Conservation (phyloP, 176 grass and related monocot species). For the Avena eriantha region DNA sequence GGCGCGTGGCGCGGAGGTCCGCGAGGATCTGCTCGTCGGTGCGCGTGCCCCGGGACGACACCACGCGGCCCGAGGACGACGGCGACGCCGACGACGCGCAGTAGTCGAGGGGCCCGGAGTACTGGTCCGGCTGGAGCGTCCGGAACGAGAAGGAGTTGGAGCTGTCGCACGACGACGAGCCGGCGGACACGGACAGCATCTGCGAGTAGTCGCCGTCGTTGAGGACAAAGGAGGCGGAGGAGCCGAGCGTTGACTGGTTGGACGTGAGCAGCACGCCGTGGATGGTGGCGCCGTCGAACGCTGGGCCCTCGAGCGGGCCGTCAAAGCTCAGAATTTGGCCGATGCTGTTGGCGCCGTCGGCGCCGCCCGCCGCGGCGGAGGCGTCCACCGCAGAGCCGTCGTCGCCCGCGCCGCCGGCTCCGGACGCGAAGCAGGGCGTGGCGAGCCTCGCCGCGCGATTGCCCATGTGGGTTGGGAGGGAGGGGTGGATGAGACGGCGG, state of each 20-base stretch:
- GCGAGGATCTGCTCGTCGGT: constrained; percentile 58
- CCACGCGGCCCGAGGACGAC: constrained; percentile 42
- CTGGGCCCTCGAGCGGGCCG: background rate
- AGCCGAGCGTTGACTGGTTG: constrained; percentile 57
- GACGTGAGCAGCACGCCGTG: constrained; percentile 77
- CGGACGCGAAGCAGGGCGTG: constrained; percentile 45
- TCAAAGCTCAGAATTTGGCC: constrained; percentile 54
- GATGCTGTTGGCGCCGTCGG: background rate
- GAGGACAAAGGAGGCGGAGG: constrained; percentile 37
- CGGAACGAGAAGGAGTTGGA: constrained; percentile 90
- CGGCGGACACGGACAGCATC: constrained; percentile 39
- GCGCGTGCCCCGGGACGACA: constrained; percentile 46
- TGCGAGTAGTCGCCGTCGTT: constrained; percentile 16
- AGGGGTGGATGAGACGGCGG: background rate
- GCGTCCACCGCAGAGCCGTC: background rate
- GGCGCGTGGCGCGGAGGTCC: constrained; percentile 45
- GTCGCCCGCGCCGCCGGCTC: background rate
- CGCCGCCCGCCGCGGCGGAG: background rate
- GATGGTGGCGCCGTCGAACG: constrained; percentile 68
- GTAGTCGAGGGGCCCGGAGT: constrained; percentile 53
- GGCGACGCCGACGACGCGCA: constrained; percentile 47
- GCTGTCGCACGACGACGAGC: constrained; percentile 76
- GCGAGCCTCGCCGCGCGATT: constrained; percentile 48
- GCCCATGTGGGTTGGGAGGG: constrained; percentile 30
- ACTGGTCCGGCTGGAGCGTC: constrained; percentile 57